A percentile compares a stretch with the other conserved stretches of the same genome.
Conservation (phyloP, 306 rosid species). For the Vigna unguiculata region DNA sequence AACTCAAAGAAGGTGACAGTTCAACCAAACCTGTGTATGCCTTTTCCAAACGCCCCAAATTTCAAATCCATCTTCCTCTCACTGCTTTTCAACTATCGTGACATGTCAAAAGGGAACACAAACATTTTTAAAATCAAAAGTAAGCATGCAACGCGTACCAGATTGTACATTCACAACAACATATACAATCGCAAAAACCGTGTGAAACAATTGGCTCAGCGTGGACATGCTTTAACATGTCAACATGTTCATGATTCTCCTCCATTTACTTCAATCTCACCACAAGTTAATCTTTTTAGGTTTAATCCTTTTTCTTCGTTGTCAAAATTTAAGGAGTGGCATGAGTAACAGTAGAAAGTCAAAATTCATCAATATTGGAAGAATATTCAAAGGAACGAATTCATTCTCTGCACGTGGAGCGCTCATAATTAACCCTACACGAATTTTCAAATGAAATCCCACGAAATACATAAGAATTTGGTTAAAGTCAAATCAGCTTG, state of each 20-base stretch:
- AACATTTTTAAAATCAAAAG: background rate
- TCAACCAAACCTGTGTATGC: constrained; percentile 37
- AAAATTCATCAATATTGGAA: constrained; percentile 48
- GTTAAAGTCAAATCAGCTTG: constrained; percentile 59
- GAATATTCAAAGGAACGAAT: constrained; percentile 35
- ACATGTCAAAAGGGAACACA: constrained; percentile 24
- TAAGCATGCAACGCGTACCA: constrained; percentile 37
- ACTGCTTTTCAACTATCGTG: constrained; percentile 1
- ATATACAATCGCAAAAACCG: constrained; percentile 47
- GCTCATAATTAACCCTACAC: constrained; percentile 17
- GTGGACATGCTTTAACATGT: constrained; percentile 39
- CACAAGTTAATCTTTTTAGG: too few species aligned
- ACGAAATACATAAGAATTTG: background rate
- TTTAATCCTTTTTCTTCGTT: background rate
- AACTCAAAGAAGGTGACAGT: constrained; percentile 39
- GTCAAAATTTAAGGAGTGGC: background rate
- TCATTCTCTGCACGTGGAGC: constrained; percentile 33
- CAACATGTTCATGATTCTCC: too few species aligned
- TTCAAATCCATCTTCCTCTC: constrained; percentile 7
- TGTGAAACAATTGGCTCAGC: constrained; percentile 44
- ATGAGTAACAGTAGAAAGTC: constrained; percentile 49
- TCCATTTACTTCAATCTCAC: too few species aligned
- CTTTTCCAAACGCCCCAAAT: background rate
- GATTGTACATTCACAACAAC: constrained; percentile 45
- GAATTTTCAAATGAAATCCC: background rate